Percentiles rank a stretch among this genome's conserved stretches.
Evolutionary conservation across 306 rosid genomes (phyloP).

Genomic region (barrel medic (Medicago truncatula)): DNA sequence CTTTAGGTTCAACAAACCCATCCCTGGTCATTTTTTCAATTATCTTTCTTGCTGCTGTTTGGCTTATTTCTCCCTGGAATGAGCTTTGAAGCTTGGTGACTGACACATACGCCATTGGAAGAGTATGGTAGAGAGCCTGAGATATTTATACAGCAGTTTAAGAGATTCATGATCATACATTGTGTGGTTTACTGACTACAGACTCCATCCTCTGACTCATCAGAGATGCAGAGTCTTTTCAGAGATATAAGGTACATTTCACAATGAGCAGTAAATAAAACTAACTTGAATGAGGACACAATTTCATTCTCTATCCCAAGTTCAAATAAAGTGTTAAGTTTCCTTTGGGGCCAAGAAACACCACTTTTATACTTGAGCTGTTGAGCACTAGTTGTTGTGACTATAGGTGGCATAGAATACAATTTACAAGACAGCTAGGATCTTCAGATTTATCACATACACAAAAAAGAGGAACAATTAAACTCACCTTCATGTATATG

Average conservation of each 20-base stretch:
- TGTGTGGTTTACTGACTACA: slow-evolving; percentile 1
- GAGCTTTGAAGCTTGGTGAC: slow-evolving; percentile 73
- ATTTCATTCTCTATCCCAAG: slow-evolving; percentile 7
- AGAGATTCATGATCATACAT: slow-evolving; percentile 18
- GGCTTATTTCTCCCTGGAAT: slow-evolving; percentile 79
- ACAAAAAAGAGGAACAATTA: slow-evolving; percentile 18
- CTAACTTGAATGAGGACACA: slow-evolving; percentile 8
- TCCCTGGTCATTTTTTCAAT: slow-evolving; percentile 76
- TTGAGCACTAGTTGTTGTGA: slow-evolving; percentile 26
- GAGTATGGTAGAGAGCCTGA: slow-evolving; percentile 86
- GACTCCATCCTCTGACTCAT: slow-evolving; percentile 17
- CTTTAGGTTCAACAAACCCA: slow-evolving; percentile 81
- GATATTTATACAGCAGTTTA: slow-evolving; percentile 16
- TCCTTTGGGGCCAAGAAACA: slow-evolving; percentile 23
- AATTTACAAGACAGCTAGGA: slow-evolving; percentile 22
- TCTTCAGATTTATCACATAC: neutral
- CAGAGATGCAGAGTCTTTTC: slow-evolving; percentile 23
- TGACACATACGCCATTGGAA: slow-evolving; percentile 76
- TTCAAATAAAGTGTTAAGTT: slow-evolving; percentile 19
- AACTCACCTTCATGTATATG: slow-evolving; percentile 76
- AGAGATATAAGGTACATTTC: slow-evolving; percentile 24
- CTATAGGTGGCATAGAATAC: neutral
- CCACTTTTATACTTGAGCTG: slow-evolving; percentile 13
- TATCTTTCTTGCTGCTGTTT: slow-evolving; percentile 66
- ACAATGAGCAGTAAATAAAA: slow-evolving; percentile 5